Base-by-base conservation (phyloP, 257 asterid species). In the Capsicum rhomboideum region DNA sequence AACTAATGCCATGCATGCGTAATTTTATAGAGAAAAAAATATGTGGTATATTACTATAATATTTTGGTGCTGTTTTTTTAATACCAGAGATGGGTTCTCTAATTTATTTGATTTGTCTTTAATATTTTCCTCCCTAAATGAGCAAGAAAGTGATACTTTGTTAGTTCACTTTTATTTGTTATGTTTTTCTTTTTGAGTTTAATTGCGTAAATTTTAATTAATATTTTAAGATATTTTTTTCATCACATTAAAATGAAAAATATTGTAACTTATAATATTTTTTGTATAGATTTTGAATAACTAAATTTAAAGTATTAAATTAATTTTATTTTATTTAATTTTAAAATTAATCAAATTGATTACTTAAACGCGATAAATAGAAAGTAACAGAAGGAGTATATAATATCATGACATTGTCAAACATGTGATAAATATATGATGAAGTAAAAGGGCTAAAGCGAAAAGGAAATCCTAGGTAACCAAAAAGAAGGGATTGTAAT, bases 401-500 rank as follows among this genome's bases (percentile, higher is more conserved):
- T 34, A 12, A 58, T 59, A 59, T 28, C 23, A 78, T 28, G 66
- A 8, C 46, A 52, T 23, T 78, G 26, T 50, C 40, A 16, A 49
- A n/a, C 75, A 59, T 59, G 75, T 17, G 55, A 34, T 2, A 34
- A 37, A 80, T 46, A 40, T 64, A 17, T 37, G 18, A 16, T 21
- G 64, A 17, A 68, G 7, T 55, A 26, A 67, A 87, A 72, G 61
- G 80, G 58, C 53, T 6, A 87, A 90, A 79, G 72, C 68, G 74
- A 86, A 88, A 80, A 86, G 83, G 71, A 81, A 78, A 85, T 90
- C 86, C 89, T 82, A 87, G 84, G 88, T 69, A 64, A 20, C 56
- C 56, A 9, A 58, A 85, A 61, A 50, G 8, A 80, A 21, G 83
- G 44, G 40, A 16, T 66, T 64, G n/a, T n/a, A n/a, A n/a, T n/a